These are phyloP conservation scores for Fraxinus floribunda DNA, from an alignment of 305 asterid species.

Conservation along the genomic window DNA sequence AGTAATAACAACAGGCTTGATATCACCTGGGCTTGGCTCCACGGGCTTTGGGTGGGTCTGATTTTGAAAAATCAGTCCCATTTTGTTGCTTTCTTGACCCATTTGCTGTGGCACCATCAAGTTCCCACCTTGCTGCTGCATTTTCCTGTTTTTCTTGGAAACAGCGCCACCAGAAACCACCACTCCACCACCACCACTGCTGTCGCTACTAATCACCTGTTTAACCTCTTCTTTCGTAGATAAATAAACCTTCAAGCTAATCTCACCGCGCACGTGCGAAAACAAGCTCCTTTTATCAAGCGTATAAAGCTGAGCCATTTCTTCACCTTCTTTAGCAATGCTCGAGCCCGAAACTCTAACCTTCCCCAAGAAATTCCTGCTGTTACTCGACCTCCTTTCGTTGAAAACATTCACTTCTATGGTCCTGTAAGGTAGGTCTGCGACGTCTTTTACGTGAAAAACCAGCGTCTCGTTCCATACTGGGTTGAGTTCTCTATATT, in stretches of 20 bases:
- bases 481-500: slow-evolving; percentile 42
- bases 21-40: slow-evolving; percentile 9
- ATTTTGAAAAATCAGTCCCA: not conserved
- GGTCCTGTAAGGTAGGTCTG: slow-evolving; percentile 7
- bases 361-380: slow-evolving; percentile 13
- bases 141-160: slow-evolving; percentile 16
- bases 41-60: not conserved
- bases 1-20: slow-evolving; percentile 6
- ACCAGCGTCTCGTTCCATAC: slow-evolving; percentile 34
- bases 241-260: slow-evolving; percentile 7
- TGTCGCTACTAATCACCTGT: not conserved
- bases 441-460: slow-evolving; percentile 7
- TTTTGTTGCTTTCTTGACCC: slow-evolving; percentile 9
- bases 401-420: slow-evolving; percentile 13
- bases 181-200: not conserved
- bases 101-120: not conserved
- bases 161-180: not conserved
- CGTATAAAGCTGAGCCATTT: not conserved
- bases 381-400: not conserved
- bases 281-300: slow-evolving; percentile 15
- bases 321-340: slow-evolving; percentile 9
- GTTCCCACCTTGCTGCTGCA: slow-evolving; percentile 7
- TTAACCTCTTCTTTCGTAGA: slow-evolving; percentile 8
- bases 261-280: slow-evolving; percentile 18
- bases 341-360: slow-evolving; percentile 11